phyloP scores from a whole-genome alignment of 2,329 filamentous ascomycete species.

The Verticillium tricorpus region DNA sequence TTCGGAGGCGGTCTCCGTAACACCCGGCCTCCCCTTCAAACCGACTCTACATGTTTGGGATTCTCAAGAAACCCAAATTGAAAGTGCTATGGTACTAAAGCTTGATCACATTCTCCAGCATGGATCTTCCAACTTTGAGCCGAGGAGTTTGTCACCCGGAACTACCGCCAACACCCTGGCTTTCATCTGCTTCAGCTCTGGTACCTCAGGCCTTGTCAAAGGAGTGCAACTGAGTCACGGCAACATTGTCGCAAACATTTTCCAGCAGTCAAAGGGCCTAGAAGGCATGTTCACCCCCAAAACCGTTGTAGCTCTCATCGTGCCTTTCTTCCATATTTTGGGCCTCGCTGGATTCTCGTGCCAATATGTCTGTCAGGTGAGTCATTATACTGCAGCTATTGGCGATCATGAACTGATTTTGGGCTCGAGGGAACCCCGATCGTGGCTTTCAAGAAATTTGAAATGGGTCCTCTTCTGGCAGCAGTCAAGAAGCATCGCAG shows the following conservation, averaged over 20 bases:
- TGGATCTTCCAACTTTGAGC: slow-evolving; percentile 3
- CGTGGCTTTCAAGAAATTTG: slow-evolving; percentile 8
- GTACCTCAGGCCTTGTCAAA: slow-evolving; percentile 9
- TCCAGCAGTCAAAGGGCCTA: slow-evolving; percentile 7
- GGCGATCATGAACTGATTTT: not conserved
- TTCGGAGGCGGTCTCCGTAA: not conserved
- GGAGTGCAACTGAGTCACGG: slow-evolving; percentile 8
- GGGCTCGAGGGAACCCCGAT: slow-evolving; percentile 7
- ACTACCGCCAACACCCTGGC: slow-evolving; percentile 1
- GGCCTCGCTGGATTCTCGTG: slow-evolving; percentile 8
- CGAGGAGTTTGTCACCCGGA: not conserved
- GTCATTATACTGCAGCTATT: not conserved
- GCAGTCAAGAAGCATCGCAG: slow-evolving; percentile 6
- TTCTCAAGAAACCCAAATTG: not conserved
- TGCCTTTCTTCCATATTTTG: slow-evolving; percentile 9
- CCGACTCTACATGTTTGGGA: not conserved
- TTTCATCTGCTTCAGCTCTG: slow-evolving; percentile 10
- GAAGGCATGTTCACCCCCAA: slow-evolving; percentile 4
- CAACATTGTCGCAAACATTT: slow-evolving; percentile 9
- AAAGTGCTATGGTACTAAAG: not conserved
- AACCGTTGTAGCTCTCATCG: slow-evolving; percentile 6
- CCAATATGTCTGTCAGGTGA: slow-evolving; percentile 8
- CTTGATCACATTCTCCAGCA: slow-evolving; percentile 1
- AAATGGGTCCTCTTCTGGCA: slow-evolving; percentile 1
- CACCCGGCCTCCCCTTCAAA: not conserved